Percentiles rank a stretch among this genome's conserved stretches.
Evolutionary conservation across 805 yeast species (phyloP).

Genomic region (Zygoascus flipseniorum): DNA sequence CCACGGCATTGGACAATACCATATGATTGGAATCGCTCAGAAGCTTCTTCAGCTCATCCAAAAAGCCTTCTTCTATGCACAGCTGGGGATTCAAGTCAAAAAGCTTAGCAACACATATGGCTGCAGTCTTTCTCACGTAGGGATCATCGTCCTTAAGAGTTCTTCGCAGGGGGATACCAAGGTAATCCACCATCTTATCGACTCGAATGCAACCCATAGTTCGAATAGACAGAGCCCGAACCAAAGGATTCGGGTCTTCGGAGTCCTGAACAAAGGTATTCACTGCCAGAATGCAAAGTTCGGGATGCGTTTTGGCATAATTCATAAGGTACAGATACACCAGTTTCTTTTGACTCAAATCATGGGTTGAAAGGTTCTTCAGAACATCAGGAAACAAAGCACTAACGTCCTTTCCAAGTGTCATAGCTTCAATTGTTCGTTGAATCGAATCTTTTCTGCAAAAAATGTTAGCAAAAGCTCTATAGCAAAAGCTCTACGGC

Average conservation of each 20-base stretch:
- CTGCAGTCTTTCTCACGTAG: conserved; percentile 95
- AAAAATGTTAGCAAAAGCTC: not conserved
- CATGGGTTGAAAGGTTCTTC: conserved; percentile 94
- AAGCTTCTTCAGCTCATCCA: conserved; percentile 55
- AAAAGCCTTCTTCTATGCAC: conserved; percentile 81
- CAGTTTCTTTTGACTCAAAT: conserved; percentile 90
- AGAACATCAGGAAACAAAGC: conserved; percentile 91
- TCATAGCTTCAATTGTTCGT: conserved; percentile 96
- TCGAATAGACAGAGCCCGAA: conserved; percentile 90
- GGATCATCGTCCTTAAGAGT: conserved; percentile 92
- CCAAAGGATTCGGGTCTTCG: conserved; percentile 93
- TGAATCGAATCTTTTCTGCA: conserved; percentile 91
- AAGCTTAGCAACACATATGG: conserved; percentile 91
- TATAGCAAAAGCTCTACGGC: no score
- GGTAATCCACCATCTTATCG: conserved; percentile 88
- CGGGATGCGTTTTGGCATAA: conserved; percentile 95
- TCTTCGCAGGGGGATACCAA: conserved; percentile 79
- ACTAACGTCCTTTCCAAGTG: conserved; percentile 93
- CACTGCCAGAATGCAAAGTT: conserved; percentile 88
- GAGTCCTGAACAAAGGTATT: conserved; percentile 92
- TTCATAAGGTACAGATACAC: conserved; percentile 94
- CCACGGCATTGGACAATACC: conserved; percentile 93
- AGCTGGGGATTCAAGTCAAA: conserved; percentile 75
- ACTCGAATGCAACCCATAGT: conserved; percentile 99
- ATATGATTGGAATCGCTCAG: conserved; percentile 87